Evolutionary conservation across 805 yeast species (phyloP), one percentile per base, ranked within the genome.

Genomic region (Suhomyces prunicola): DNA sequence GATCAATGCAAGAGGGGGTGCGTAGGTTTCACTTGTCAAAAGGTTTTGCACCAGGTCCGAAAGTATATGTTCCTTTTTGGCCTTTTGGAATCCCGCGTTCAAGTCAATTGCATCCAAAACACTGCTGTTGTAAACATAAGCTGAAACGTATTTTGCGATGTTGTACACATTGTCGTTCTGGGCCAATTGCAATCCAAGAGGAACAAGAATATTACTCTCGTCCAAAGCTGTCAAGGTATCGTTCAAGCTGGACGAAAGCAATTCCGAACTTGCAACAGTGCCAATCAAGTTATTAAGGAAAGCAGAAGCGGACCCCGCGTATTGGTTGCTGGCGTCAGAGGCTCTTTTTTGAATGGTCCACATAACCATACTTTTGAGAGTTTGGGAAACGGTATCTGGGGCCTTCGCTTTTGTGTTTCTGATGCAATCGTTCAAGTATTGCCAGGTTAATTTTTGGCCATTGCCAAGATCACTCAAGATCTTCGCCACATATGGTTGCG

Each of bases 381-480:
- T 50, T 10, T 48, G 50, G 4, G 53, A 42, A 9, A 41, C 39
- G 31, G 53, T 46, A 24, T 54, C 42, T 12, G 54, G 42, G 48
- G 66, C 69, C 57, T 70, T 67, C 51, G 69, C 66, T 46, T 63
- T 59, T 27, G 71, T 62, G 51, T 65, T 60, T 29, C 63, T 54
- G 15, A 73, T 61, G 9, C 64, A 48, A 54, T 68, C 61, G 31
- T 71, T 72, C 50, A 73, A 60, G 51, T 57, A 63, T n/a, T 60
- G 58, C 53, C 72, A 62, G 0, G 73, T 59, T 23, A 71, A 60
- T 19, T 58, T 54, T 8, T 70, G 56, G 7, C 74, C 74, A 29
- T 62, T 54, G 24, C 78, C 77, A n/a, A 71, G 53, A n/a, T 66
- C 68, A 40, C 54, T 56, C 46, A 74, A 55, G 9, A 73, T 47